phyloP scores from a whole-genome alignment of 352 stramenopile genomes.

The Globisporangium emineosum region DNA sequence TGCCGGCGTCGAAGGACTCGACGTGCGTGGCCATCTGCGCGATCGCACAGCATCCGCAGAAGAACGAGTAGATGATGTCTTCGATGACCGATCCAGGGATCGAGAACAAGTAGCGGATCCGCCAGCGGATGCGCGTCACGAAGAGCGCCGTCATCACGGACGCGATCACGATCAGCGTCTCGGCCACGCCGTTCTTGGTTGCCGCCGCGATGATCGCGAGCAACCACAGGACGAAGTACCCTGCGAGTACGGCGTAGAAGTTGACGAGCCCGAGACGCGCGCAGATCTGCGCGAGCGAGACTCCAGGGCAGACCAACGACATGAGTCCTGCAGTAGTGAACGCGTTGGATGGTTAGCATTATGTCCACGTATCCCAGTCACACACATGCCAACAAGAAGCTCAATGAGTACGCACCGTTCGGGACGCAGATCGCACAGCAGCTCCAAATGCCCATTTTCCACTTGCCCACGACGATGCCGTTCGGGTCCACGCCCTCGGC shows the following conservation, averaged over 20 bases:
- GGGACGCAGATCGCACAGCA: slow-evolving; percentile 19
- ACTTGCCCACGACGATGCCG: slow-evolving; percentile 29
- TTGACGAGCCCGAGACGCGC: slow-evolving; percentile 36
- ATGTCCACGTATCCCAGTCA: neutral
- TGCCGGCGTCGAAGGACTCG: slow-evolving; percentile 37
- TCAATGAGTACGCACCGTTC: slow-evolving; percentile 20
- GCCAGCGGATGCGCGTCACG: slow-evolving; percentile 44
- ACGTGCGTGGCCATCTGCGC: slow-evolving; percentile 51
- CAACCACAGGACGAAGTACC: slow-evolving; percentile 32
- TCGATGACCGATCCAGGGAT: slow-evolving; percentile 41
- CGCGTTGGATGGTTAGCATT: neutral
- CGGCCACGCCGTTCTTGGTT: slow-evolving; percentile 25
- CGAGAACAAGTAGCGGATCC: slow-evolving; percentile 52
- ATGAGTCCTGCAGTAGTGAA: slow-evolving; percentile 25
- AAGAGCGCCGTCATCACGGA: slow-evolving; percentile 27
- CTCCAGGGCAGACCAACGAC: slow-evolving; percentile 21
- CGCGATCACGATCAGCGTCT: slow-evolving; percentile 34
- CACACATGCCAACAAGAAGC: neutral
- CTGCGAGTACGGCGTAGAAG: slow-evolving; percentile 34
- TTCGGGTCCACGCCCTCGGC: slow-evolving; percentile 27
- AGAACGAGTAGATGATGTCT: slow-evolving; percentile 30
- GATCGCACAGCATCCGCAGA: slow-evolving; percentile 42
- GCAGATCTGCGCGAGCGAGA: slow-evolving; percentile 50
- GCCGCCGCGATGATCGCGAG: slow-evolving; percentile 29
- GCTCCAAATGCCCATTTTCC: slow-evolving; percentile 30